phyloP scores from a whole-genome alignment of 306 rosid species.

The Quercus gilva region DNA sequence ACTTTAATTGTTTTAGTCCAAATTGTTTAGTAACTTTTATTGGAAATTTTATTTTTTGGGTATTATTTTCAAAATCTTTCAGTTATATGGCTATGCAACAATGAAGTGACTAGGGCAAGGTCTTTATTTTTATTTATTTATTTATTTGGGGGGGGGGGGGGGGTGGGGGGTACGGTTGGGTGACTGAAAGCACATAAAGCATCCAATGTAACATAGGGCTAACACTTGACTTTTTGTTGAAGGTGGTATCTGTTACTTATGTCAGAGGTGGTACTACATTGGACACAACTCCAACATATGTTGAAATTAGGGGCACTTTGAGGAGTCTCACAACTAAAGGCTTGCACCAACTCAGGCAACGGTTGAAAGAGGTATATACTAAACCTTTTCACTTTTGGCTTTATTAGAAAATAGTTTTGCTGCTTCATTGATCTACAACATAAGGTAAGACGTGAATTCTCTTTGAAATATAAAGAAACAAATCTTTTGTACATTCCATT shows the following conservation, averaged over 20 bases:
- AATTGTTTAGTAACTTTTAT: neutral
- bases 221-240: slow-evolving; percentile 19
- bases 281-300: slow-evolving; percentile 51
- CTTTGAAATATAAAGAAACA: neutral
- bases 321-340: slow-evolving; percentile 71
- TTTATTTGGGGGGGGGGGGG: too few relatives aligned
- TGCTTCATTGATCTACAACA: neutral
- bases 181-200: neutral
- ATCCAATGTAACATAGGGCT: neutral
- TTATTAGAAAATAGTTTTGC: neutral
- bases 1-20: neutral
- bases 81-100: slow-evolving; percentile 1
- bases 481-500: neutral
- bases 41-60: neutral
- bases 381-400: slow-evolving; percentile 9
- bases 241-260: slow-evolving; percentile 64
- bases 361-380: slow-evolving; percentile 53
- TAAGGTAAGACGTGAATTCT: neutral
- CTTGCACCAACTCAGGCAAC: slow-evolving; percentile 46
- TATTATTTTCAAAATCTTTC: slow-evolving; percentile 15
- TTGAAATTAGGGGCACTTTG: slow-evolving; percentile 64
- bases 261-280: slow-evolving; percentile 51
- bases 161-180: neutral
- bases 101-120: neutral
- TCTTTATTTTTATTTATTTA: too few relatives aligned